These are phyloP conservation scores for Cerioporus squamosus DNA, from an alignment of 1,284 basidiomycete species.

Conservation along the genomic window DNA sequence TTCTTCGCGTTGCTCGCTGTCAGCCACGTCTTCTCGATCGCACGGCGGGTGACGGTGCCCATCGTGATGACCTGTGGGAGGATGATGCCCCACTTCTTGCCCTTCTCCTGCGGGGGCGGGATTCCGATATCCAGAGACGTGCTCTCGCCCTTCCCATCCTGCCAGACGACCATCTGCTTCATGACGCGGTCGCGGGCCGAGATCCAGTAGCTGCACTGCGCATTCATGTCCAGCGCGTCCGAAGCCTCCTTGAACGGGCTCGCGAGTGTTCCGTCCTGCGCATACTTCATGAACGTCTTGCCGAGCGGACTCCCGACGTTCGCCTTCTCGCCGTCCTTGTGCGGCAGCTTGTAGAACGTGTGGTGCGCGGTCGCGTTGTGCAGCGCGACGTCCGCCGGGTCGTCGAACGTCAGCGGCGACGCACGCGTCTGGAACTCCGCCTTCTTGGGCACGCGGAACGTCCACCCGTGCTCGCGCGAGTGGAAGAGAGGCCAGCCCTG, in stretches of 20 bases:
- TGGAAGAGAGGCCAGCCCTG: conserved; percentile 84
- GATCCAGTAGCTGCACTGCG: conserved; percentile 98
- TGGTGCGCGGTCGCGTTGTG: conserved; percentile 50
- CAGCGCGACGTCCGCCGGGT: conserved; percentile 63
- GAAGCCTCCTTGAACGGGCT: conserved; percentile 81
- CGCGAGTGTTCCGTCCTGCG: conserved; percentile 84
- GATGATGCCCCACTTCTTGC: conserved; percentile 85
- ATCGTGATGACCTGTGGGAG: conserved; percentile 96
- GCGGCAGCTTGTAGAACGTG: conserved; percentile 91
- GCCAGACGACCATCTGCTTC: conserved; percentile 95
- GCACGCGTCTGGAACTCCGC: conserved; percentile 43
- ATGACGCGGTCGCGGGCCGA: conserved; percentile 90
- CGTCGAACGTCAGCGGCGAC: conserved; percentile 57
- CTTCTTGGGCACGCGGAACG: conserved; percentile 72
- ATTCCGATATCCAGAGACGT: conserved; percentile 42
- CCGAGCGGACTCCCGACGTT: conserved; percentile 94
- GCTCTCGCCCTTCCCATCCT: conserved; percentile 45
- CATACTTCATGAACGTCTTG: conserved; percentile 89
- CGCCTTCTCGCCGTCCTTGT: conserved; percentile 92
- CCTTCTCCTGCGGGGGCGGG: conserved; percentile 28
- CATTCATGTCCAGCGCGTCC: conserved; percentile 91
- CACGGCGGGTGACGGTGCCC: conserved; percentile 97
- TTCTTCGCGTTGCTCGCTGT: conserved; percentile 98
- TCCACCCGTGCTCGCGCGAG: conserved; percentile 92
- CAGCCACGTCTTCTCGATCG: conserved; percentile 98